Conservation (phyloP, 768 basidiomycete genomes). For the Serendipita vermifera region DNA sequence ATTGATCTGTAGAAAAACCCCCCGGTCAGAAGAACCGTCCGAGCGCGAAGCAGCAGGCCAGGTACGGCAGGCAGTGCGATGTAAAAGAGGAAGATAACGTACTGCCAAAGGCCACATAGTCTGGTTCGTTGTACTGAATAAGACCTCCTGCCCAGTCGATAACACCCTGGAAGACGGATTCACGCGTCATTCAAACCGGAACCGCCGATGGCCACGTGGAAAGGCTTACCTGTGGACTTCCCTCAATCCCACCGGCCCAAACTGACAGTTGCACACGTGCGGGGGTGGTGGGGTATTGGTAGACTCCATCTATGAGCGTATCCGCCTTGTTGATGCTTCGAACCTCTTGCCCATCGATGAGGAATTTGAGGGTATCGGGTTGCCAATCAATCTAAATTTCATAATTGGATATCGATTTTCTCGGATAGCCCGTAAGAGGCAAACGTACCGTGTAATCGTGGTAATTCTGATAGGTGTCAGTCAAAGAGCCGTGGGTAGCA, state of each 20-base stretch:
- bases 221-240: constrained; percentile 40
- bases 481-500: constrained; percentile 31
- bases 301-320: constrained; percentile 40
- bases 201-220: constrained; percentile 65
- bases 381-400: constrained; percentile 66
- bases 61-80: background rate
- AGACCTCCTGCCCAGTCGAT: constrained; percentile 70
- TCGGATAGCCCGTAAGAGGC: background rate
- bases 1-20: constrained; percentile 38
- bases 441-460: constrained; percentile 59
- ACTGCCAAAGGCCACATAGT: constrained; percentile 53
- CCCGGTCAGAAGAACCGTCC: background rate
- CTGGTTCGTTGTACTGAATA: constrained; percentile 71
- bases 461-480: constrained; percentile 56
- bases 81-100: constrained; percentile 8
- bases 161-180: constrained; percentile 57
- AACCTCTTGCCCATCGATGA: constrained; percentile 56
- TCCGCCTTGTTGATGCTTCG: constrained; percentile 54
- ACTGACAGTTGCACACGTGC: constrained; percentile 53
- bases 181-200: too few relatives aligned
- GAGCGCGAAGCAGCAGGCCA: background rate
- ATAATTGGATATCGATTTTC: background rate
- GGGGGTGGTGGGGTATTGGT: constrained; percentile 62
- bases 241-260: background rate
- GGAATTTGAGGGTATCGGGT: constrained; percentile 48